A percentile compares a stretch with the other conserved stretches of the same genome.
Evolutionary conservation across 345 rosid genomes (phyloP).

Genomic region (Erucastrum elatum): DNA sequence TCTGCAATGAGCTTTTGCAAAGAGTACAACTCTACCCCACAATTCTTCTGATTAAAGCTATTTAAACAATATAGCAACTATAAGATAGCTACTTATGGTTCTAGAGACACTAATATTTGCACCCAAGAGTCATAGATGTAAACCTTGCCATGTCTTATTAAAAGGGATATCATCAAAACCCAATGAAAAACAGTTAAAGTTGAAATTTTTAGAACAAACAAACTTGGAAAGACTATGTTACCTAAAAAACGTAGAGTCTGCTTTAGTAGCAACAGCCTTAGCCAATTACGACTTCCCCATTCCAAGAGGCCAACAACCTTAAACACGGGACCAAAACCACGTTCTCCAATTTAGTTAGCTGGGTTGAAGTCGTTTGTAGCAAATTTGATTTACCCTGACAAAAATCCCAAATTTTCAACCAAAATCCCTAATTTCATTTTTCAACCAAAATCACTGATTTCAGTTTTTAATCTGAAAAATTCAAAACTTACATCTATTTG

Average conservation of each 20-base stretch:
- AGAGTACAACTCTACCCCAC: neutral
- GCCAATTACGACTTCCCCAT: constrained; percentile 95
- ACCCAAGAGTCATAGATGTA: constrained; percentile 3
- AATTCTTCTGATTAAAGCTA: neutral
- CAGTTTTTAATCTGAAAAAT: too few relatives aligned
- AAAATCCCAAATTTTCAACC: too few relatives aligned
- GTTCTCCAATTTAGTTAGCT: too few relatives aligned
- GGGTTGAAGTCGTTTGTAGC: too few relatives aligned
- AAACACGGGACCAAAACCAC: too few relatives aligned
- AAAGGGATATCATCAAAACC: neutral
- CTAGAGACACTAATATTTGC: neutral
- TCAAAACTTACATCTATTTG: too few relatives aligned
- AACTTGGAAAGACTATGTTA: constrained; percentile 20
- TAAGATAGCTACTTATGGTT: neutral
- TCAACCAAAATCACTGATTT: too few relatives aligned
- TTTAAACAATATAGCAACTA: neutral
- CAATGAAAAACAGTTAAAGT: neutral
- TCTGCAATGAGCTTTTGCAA: too few relatives aligned
- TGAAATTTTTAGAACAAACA: neutral
- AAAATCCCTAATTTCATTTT: too few relatives aligned
- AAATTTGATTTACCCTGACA: too few relatives aligned
- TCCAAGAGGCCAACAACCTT: constrained; percentile 65
- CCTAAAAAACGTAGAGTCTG: constrained; percentile 95
- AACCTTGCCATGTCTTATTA: constrained; percentile 3
- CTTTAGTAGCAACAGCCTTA: constrained; percentile 96